Conservation (phyloP, 805 yeast genomes). For the Maudiozyma bulderi region DNA sequence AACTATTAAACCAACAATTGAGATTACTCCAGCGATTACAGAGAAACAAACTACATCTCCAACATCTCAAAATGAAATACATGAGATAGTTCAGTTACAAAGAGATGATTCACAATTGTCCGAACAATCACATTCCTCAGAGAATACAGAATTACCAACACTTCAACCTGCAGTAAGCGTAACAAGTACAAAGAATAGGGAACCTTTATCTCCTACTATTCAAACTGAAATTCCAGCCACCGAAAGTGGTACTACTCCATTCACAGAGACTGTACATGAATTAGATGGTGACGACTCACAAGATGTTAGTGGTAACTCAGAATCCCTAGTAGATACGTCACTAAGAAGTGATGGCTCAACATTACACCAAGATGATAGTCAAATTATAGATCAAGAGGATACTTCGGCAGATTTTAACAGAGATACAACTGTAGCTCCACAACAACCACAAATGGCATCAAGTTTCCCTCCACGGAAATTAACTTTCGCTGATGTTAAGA, state of each 20-base stretch:
- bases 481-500: slow-evolving; percentile 29
- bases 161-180: slow-evolving; percentile 16
- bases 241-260: neutral
- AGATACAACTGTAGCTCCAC: too few species aligned
- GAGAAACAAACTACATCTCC: neutral
- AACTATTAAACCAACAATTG: neutral
- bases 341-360: neutral
- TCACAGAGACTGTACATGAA: slow-evolving; percentile 14
- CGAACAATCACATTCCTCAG: neutral
- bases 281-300: slow-evolving; percentile 19
- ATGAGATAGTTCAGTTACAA: neutral
- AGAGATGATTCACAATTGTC: neutral
- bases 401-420: neutral
- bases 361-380: neutral
- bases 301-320: slow-evolving; percentile 9
- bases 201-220: neutral
- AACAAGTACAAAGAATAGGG: slow-evolving; percentile 8
- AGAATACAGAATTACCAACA: slow-evolving; percentile 3
- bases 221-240: slow-evolving; percentile 4
- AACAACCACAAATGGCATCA: slow-evolving; percentile 3
- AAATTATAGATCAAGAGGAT: neutral
- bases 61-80: too few species aligned
- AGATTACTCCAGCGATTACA: neutral
- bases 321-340: neutral
- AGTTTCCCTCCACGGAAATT: slow-evolving; percentile 27